Evolutionary conservation across 1,284 basidiomycete genomes (phyloP), one percentile per base, ranked within the genome.

Genomic region (Papiliotrema laurentii): DNA sequence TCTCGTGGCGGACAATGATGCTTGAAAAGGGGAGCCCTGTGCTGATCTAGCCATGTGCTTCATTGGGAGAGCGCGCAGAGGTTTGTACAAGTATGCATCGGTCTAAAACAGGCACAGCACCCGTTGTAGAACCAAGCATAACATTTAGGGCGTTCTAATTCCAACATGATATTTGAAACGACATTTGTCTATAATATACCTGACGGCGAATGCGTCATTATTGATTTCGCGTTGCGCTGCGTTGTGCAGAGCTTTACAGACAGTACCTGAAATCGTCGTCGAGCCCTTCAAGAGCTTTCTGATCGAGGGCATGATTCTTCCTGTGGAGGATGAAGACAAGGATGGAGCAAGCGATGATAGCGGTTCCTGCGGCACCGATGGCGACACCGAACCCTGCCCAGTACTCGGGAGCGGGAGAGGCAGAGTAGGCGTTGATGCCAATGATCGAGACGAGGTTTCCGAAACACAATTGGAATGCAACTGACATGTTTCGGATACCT

Each of bases 361-460:
- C 37, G 9, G 37, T 21, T 7, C 19, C 19, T 4, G 37, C 37
- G n/a, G 37, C 37, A 5, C 37, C 37, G 37, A 39, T 39, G 19
- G 37, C 37, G 14, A 39, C 37, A 6, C 37, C 37, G 37, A 39
- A 39, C 5, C 37, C 37, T 7, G 37, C 37, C 37, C 37, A 39
- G 22, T 39, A 39, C 19, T 39, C 19, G 13, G 37, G 37, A 6
- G 28, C 45, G 18, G n/a, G 25, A 16, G n/a, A 19, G 41, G 31
- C 49, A 21, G 58, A 38, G 46, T 60, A 60, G 30, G 50, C 44
- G 46, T 59, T 59, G 30, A 47, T 59, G n/a, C 57, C 59, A 7
- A 48, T 46, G 4, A 53, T 50, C 0, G 53, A 50, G 2, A 51
- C 46, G 26, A 57, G 45, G 11, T 34, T 50, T 3, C 53, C 59